Percentiles rank a stretch among this genome's conserved stretches.
Conservation (phyloP, 495 filamentous ascomycete species). For the Daldinia vernicosa region DNA sequence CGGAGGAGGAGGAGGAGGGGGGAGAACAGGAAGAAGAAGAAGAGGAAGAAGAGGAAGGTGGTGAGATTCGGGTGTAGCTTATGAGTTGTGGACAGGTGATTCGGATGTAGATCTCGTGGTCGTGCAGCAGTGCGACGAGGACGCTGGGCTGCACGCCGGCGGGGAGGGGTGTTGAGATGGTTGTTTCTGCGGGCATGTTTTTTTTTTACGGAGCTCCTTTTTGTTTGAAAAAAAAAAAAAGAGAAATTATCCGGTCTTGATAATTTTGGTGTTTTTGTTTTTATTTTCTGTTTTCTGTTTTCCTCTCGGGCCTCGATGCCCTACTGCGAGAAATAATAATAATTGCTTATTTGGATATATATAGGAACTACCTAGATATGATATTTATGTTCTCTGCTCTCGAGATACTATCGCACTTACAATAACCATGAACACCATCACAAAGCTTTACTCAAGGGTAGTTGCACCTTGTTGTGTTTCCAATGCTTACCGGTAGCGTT, state of each 20-base stretch:
- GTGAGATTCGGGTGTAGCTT: not conserved
- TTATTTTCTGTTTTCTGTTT: not conserved
- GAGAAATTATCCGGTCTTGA: not conserved
- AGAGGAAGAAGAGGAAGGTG: not conserved
- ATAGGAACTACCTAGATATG: not conserved
- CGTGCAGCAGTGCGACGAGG: conserved; percentile 67
- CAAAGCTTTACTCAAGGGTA: not conserved
- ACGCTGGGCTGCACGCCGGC: conserved; percentile 59
- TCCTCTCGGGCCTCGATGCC: not conserved
- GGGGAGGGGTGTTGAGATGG: conserved; percentile 65
- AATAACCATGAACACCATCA: not conserved
- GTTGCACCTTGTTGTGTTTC: not conserved
- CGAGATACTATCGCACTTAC: not conserved
- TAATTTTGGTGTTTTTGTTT: not conserved
- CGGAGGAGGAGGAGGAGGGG: not conserved
- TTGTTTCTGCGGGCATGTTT: conserved; percentile 26
- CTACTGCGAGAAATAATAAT: not conserved
- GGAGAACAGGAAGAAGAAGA: too few relatives aligned
- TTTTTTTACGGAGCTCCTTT: not conserved
- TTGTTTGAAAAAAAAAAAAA: too few relatives aligned
- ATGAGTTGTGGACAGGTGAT: conserved; percentile 34
- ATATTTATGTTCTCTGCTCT: not conserved
- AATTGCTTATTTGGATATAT: not conserved
- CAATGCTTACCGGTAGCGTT: not conserved
- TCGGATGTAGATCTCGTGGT: conserved; percentile 57